Base-by-base conservation (phyloP, 306 rosid genomes). In the Erythrophleum fordii region DNA sequence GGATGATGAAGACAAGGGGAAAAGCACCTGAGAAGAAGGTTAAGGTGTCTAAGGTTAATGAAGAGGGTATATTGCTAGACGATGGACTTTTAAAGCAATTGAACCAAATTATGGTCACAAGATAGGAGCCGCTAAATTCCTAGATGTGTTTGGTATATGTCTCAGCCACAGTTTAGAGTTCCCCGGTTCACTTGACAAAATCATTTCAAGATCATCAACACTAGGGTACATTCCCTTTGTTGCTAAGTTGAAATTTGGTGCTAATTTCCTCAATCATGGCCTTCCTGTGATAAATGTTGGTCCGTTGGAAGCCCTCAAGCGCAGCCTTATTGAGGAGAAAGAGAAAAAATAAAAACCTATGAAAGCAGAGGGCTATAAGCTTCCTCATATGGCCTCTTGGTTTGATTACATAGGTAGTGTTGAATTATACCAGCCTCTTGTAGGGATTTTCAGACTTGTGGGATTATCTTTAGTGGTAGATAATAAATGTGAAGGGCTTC, bases 341-440 rank as follows among this genome's bases (percentile, higher is more conserved):
- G 84, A 83, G 64, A 79, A 53, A 76, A 20, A 72, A 74, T 85
- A 83, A 67, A 76, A 83, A 53, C 71, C 72, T 28, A 68, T 62
- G 61, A 77, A 81, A 70, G 71, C 49, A 72, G 73, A 80, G 79
- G 82, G 69, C 46, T 88, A 83, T 52, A 89, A 85, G 77, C 92
- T 95, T 82, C 97, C 99, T 28, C 92, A 87, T 72, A 91, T 91
- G 97, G 97, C 99, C 86, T 94, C 99, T 78, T 95, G 99, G 99
- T 95, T 93, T 83, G 76, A 79, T 74, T 77, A 84, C 68, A 79
- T 89, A 78, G 97, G 99, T 51, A 89, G 92, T 84, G 79, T 10
- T 39, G 91, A 87, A 69, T 82, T 90, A 60, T 95, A 95, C 83
- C 83, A 90, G 85, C 87, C 92, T 69, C 97, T 95, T 80, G 88